phyloP scores from a whole-genome alignment of 1,139 yeast species.

The Hyphopichia buzzinii region DNA sequence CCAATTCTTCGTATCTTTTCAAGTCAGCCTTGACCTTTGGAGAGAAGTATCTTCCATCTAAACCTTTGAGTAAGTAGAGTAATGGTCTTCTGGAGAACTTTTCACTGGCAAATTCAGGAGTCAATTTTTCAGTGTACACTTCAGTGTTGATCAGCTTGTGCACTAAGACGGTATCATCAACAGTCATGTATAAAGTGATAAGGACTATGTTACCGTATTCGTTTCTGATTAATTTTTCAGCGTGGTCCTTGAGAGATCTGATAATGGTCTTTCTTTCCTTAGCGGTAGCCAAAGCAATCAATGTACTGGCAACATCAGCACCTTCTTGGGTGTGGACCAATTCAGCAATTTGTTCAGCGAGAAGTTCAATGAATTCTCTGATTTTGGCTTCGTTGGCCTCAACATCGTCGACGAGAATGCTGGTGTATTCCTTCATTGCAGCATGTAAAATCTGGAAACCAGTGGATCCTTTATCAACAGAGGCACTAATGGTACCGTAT shows the following conservation, averaged over 20 bases:
- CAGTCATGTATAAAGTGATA: conserved; percentile 76
- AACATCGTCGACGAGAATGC: conserved; percentile 55
- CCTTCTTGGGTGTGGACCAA: conserved; percentile 96
- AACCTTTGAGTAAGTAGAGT: conserved; percentile 73
- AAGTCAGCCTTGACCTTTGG: conserved; percentile 66
- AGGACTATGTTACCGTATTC: conserved; percentile 85
- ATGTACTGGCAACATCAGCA: conserved; percentile 79
- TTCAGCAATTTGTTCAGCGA: conserved; percentile 89
- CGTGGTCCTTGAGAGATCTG: conserved; percentile 71
- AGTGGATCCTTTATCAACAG: conserved; percentile 92
- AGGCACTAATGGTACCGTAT: conserved; percentile 79
- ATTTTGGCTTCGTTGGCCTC: conserved; percentile 57
- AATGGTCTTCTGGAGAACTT: conserved; percentile 90
- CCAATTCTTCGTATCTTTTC: conserved; percentile 58
- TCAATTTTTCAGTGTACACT: conserved; percentile 50
- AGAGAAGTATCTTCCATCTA: conserved; percentile 79
- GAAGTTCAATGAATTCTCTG: conserved; percentile 77
- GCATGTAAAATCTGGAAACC: conserved; percentile 97
- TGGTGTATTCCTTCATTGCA: conserved; percentile 86
- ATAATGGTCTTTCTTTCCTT: conserved; percentile 86
- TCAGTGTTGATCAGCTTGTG: conserved; percentile 68
- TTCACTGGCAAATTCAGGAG: conserved; percentile 61
- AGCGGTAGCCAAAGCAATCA: conserved; percentile 81
- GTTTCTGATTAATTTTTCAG: conserved; percentile 69
- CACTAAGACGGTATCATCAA: conserved; percentile 88